These are phyloP conservation scores for Paraglomus brasilianum DNA, from an alignment of 192 early-diverging fungal species.

Conservation along the genomic window DNA sequence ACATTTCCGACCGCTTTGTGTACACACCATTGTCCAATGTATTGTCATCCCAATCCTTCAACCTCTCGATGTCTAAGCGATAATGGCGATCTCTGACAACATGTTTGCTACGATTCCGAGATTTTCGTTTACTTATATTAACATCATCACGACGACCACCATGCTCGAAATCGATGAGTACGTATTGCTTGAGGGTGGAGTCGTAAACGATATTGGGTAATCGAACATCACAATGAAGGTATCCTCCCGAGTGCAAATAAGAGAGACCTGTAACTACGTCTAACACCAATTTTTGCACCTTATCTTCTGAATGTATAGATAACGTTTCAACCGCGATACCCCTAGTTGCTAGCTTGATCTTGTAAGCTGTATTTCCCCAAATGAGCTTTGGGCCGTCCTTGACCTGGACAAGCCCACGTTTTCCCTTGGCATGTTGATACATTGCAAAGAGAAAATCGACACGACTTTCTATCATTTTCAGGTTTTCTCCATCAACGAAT, in stretches of 20 bases:
- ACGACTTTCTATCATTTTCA: not conserved
- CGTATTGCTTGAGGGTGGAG: not conserved
- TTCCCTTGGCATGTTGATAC: conserved; percentile 8
- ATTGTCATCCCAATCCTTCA: conserved; percentile 22
- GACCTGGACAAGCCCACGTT: not conserved
- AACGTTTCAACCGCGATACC: too few species aligned
- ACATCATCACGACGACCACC: not conserved
- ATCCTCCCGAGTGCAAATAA: not conserved
- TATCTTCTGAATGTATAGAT: not conserved
- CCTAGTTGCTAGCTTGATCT: not conserved
- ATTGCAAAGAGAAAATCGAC: conserved; percentile 3
- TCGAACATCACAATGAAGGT: conserved; percentile 14
- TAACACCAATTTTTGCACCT: not conserved
- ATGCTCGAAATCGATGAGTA: conserved; percentile 28
- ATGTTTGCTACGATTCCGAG: too few species aligned
- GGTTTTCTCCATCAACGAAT: conserved; percentile 5
- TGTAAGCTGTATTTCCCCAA: conserved; percentile 1
- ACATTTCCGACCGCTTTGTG: conserved; percentile 16
- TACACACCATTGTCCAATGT: conserved; percentile 11
- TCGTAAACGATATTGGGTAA: conserved; percentile 4
- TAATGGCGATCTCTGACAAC: too few species aligned
- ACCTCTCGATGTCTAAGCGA: not conserved
- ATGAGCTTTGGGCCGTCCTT: not conserved
- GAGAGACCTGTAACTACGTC: not conserved
- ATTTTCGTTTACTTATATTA: too few species aligned